Evolutionary conservation across 208 protist genomes (phyloP).

Genomic region (Angomonas desouzai): DNA sequence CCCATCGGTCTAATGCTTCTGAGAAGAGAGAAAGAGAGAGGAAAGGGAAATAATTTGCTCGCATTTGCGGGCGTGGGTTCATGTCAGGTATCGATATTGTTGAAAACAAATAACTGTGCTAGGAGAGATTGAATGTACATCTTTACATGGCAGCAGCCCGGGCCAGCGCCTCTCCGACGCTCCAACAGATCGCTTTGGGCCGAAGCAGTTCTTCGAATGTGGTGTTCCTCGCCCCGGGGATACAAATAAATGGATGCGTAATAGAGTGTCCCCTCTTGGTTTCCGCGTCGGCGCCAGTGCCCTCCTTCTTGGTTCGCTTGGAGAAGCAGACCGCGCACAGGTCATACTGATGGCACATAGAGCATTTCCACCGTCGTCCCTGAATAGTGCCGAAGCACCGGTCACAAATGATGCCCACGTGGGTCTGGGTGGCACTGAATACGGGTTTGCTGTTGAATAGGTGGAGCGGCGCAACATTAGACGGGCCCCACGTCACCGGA

Average conservation of each 20-base stretch:
- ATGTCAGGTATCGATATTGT: too few species aligned
- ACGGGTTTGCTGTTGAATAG: constrained; percentile 36
- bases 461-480: constrained; percentile 59
- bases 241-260: constrained; percentile 51
- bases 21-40: constrained; percentile 11
- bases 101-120: too few species aligned
- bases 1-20: too few species aligned
- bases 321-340: constrained; percentile 53
- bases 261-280: constrained; percentile 16
- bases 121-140: constrained; percentile 12
- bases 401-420: constrained; percentile 76
- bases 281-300: constrained; percentile 5
- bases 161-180: neutral
- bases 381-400: constrained; percentile 46
- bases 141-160: neutral
- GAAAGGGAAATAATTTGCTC: neutral
- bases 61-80: too few species aligned
- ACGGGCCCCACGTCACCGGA: constrained; percentile 72
- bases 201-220: constrained; percentile 5
- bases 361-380: constrained; percentile 81
- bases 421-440: constrained; percentile 7
- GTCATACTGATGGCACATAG: constrained; percentile 77
- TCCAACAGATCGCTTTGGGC: neutral
- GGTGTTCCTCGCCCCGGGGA: constrained; percentile 22
- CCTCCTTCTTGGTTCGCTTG: constrained; percentile 10